phyloP scores from a whole-genome alignment of 139 green algal species.

The Haematococcus lacustris region DNA sequence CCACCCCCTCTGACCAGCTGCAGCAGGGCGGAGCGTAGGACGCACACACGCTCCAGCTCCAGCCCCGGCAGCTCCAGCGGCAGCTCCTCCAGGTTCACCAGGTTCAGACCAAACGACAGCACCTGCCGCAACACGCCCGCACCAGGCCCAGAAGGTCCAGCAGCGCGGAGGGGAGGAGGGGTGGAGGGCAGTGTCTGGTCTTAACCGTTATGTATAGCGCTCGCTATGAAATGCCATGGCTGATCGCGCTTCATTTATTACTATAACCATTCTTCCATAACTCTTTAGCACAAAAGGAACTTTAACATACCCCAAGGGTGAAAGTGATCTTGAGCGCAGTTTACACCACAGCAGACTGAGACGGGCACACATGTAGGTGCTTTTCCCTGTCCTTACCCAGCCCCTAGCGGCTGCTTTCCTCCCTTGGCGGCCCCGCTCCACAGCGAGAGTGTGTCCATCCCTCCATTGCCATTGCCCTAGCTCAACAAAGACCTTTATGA shows the following conservation, averaged over 20 bases:
- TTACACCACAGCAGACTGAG: too few species aligned
- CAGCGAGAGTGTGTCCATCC: neutral
- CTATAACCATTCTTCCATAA: neutral
- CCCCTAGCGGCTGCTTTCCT: neutral
- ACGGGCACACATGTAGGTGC: neutral
- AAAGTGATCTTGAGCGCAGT: too few species aligned
- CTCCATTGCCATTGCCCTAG: neutral
- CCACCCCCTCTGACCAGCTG: constrained; percentile 16
- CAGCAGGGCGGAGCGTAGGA: constrained; percentile 1
- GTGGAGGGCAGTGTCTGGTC: too few species aligned
- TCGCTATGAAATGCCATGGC: too few species aligned
- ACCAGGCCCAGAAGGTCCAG: neutral
- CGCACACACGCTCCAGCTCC: constrained; percentile 6
- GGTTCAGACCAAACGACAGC: constrained; percentile 44
- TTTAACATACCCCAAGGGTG: too few species aligned
- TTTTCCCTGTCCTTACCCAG: neutral
- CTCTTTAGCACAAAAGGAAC: neutral
- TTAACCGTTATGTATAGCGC: too few species aligned
- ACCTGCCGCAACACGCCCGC: neutral
- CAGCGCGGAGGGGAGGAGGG: neutral
- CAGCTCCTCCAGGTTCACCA: constrained; percentile 72
- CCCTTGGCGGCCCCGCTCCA: neutral
- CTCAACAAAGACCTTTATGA: neutral
- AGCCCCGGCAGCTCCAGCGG: constrained; percentile 26
- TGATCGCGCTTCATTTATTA: too few species aligned